Base-by-base conservation (phyloP, 805 yeast species). In the Metschnikowia dekortorum region DNA sequence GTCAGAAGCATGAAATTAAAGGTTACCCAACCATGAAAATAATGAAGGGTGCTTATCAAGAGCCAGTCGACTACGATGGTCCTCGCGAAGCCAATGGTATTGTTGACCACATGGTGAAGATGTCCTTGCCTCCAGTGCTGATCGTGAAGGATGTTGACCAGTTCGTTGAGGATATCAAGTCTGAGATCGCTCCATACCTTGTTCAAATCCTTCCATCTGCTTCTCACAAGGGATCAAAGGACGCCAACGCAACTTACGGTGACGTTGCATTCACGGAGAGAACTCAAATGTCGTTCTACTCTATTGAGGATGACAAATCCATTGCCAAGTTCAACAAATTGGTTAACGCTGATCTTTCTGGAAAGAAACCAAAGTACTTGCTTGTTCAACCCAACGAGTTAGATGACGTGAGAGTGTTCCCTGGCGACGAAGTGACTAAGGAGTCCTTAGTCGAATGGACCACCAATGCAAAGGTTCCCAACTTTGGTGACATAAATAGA, bases 11-110 rank as follows among this genome's bases (percentile, higher is more conserved):
- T 53, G 87, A 81, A 30, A 78, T 89, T 58, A 82, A 75, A 69
- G 96, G 96, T 50, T 89, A 86, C 72, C 96, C 96, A 66, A 83
- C 92, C 34, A 69, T 89, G 69, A 88, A 87, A 71, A 80, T 89
- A 31, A 82, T 87, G 73, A 82, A 85, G 66, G 81, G 80, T 54
- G 52, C 56, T 18, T 69, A 65, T 43, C 55, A 54, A 11, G 61
- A 68, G 34, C 76, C 79, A 30, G 69, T 76, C 39, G 91, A 85
- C 59, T 94, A 92, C 71, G 79, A 78, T 48, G 98, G 98, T 54
- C 87, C 86, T 57, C 87, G 99, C 77, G 78, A 81, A 50, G 80
- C 96, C 29, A 87, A 78, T 42, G 83, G 90, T 47, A 92, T 94
- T 59, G 81, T 82, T 44, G 76, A 79, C 43, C 88, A 80, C 72